These are phyloP conservation scores for Arachis monticola DNA, from an alignment of 331 rosid species.

Conservation along the genomic window DNA sequence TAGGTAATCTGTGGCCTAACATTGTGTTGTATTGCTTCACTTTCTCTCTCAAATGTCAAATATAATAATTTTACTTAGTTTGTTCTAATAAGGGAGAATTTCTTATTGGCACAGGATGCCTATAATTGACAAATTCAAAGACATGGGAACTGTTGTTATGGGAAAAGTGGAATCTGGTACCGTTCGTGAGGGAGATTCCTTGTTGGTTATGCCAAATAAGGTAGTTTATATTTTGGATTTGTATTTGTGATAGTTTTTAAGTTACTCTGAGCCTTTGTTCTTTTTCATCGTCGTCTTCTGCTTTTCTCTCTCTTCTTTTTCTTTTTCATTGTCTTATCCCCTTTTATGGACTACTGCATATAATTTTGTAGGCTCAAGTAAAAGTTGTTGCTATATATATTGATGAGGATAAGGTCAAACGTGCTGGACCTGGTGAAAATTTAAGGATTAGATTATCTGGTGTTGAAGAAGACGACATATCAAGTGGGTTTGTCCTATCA, in stretches of 20 bases:
- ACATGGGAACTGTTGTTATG: conserved; percentile 96
- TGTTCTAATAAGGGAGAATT: conserved; percentile 27
- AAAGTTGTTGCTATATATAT: conserved; percentile 68
- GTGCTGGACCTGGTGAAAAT: conserved; percentile 97
- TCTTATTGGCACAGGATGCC: conserved; percentile 76
- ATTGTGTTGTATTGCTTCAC: not conserved
- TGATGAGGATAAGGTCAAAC: conserved; percentile 71
- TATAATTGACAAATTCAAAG: conserved; percentile 87
- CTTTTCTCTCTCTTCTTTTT: too few species aligned
- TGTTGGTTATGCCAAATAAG: conserved; percentile 96
- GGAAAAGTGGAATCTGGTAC: conserved; percentile 98
- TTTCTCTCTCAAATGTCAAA: not conserved
- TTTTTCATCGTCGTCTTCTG: not conserved
- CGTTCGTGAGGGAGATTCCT: conserved; percentile 76
- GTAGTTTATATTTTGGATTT: conserved; percentile 41
- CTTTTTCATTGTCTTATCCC: not conserved
- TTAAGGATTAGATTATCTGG: conserved; percentile 86
- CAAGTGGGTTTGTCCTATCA: conserved; percentile 78
- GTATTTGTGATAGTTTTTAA: not conserved
- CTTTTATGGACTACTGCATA: conserved; percentile 25
- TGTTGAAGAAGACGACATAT: conserved; percentile 83
- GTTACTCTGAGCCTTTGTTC: conserved; percentile 14
- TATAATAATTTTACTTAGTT: not conserved
- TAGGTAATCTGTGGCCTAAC: conserved; percentile 57
- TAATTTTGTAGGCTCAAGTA: conserved; percentile 66